Base-by-base conservation (phyloP, 1,139 yeast species). In the Protomyces gravidus region DNA sequence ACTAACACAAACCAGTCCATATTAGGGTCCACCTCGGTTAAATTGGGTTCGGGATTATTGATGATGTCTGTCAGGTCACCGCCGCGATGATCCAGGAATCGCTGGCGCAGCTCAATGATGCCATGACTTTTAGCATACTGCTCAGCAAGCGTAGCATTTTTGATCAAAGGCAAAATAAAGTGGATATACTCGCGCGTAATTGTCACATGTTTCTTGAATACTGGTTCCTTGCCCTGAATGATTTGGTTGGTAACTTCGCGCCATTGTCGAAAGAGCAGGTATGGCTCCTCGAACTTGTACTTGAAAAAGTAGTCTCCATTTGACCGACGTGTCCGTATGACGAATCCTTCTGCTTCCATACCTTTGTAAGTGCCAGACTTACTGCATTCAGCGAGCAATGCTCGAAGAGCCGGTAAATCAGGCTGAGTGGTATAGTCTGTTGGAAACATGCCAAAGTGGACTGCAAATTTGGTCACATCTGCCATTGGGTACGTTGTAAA, bases 241-340 rank as follows among this genome's bases (percentile, higher is more conserved):
- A 79, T 80, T 48, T 76, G 75, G 67, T 81, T 84, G 0, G 97
- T 89, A 0, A 83, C 86, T 68, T 92, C 97, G 64, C 99, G 78
- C 80, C 95, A 83, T 68, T 87, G 89, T 62, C 99, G 79, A 70
- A 89, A 94, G 77, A 94, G 79, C 57, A 89, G 74, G 68, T 94
- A 94, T 0, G 98, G 98, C 72, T 94, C 96, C 66, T 89, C 96
- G 70, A 94, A 92, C 71, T 94, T 94, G 75, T 77, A 92, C 73
- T 94, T 94, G 80, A 89, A 94, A 72, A 94, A 89, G 67, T 80
- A 89, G 6, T 45, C 36, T 2, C 42, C 48, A 13, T 48, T 69
- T 15, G 60, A 65, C 15, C 65, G 62, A 53, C 75, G 73, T 66
- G 92, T 81, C 56, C 98, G 76, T 4, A 94, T 76, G 1, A 94